Evolutionary conservation across 2,329 filamentous ascomycete species (phyloP).

Genomic region (Calycina herbarum): DNA sequence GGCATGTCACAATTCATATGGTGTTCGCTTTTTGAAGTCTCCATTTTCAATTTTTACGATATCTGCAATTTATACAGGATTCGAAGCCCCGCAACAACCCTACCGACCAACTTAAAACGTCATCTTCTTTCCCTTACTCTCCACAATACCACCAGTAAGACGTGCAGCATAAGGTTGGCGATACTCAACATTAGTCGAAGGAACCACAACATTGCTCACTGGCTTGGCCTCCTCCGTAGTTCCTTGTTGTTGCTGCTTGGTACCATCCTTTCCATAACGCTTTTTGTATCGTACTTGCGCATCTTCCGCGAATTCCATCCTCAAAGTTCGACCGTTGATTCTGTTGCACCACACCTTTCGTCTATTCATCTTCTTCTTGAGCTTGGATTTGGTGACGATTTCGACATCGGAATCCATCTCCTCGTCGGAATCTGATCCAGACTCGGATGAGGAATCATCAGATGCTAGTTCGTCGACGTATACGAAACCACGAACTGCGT

Average conservation of each 20-base stretch:
- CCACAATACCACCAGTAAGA: constrained; percentile 77
- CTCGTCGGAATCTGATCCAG: constrained; percentile 37
- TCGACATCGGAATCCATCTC: constrained; percentile 38
- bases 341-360: constrained; percentile 84
- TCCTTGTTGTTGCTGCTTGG: constrained; percentile 36
- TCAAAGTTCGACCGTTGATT: constrained; percentile 75
- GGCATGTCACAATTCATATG: no score
- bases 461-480: constrained; percentile 59
- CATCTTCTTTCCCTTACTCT: constrained; percentile 75
- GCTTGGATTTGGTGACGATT: constrained; percentile 47
- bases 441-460: constrained; percentile 31
- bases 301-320: constrained; percentile 93
- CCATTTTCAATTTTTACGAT: neutral
- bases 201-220: constrained; percentile 29
- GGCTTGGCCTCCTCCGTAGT: constrained; percentile 31
- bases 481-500: constrained; percentile 79
- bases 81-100: neutral
- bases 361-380: constrained; percentile 52
- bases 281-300: constrained; percentile 89
- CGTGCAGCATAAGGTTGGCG: constrained; percentile 54
- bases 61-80: constrained; percentile 5
- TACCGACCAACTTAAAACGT: constrained; percentile 66
- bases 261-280: constrained; percentile 76
- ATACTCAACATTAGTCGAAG: constrained; percentile 45
- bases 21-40: neutral